Evolutionary conservation across 768 basidiomycete species (phyloP).

Genomic region (Suillus ampliporus): DNA sequence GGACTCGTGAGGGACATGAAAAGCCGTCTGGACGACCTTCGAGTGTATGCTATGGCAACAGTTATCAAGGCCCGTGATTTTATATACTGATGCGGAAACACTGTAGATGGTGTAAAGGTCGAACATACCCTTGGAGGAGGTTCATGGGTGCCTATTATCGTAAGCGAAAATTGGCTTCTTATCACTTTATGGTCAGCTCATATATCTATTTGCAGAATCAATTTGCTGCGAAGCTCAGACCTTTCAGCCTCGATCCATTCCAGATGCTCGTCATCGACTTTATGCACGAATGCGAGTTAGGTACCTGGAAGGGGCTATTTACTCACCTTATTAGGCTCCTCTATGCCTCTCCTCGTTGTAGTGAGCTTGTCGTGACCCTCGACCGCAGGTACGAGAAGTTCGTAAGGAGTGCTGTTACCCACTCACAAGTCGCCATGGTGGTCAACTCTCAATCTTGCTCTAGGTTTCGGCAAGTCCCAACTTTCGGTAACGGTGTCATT

Average conservation of each 20-base stretch:
- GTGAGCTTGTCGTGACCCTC: conserved; percentile 22
- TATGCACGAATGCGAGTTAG: conserved; percentile 48
- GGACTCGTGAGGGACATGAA: conserved; percentile 13
- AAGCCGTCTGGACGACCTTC: neutral
- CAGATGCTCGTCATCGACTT: conserved; percentile 39
- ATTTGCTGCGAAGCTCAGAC: no score
- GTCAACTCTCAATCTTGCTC: conserved; percentile 1
- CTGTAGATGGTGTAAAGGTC: conserved; percentile 17
- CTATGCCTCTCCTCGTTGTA: conserved; percentile 7
- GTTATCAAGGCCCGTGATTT: neutral
- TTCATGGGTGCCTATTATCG: conserved; percentile 19
- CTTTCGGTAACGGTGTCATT: conserved; percentile 39
- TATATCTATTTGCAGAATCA: conserved; percentile 35
- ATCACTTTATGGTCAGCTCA: neutral
- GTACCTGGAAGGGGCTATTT: conserved; percentile 44
- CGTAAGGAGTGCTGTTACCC: neutral
- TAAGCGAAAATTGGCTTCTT: conserved; percentile 5
- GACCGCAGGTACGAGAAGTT: conserved; percentile 27
- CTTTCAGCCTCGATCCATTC: conserved; percentile 30
- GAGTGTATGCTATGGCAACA: conserved; percentile 2
- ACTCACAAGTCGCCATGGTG: neutral
- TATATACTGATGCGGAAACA: conserved; percentile 18
- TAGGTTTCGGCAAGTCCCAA: conserved; percentile 22
- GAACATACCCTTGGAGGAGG: conserved; percentile 14
- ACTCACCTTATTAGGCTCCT: conserved; percentile 44